Evolutionary conservation across 2,329 filamentous ascomycete species (phyloP).

Genomic region (Cordyceps tenuipes): DNA sequence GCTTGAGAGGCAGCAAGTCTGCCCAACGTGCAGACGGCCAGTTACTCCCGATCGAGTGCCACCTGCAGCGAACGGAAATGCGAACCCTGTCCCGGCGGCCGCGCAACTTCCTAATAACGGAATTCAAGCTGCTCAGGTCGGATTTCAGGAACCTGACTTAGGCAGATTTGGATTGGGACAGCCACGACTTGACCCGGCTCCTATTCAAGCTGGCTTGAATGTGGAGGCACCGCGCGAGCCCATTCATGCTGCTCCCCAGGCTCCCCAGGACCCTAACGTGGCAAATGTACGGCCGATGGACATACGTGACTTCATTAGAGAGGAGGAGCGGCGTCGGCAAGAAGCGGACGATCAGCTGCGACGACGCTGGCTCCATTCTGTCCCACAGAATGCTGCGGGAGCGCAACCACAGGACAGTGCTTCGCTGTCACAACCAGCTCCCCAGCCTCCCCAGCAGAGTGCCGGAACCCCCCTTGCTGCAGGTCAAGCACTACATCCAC

Average conservation of each 20-base stretch:
- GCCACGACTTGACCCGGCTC: neutral
- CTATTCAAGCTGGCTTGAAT: neutral
- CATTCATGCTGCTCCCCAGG: neutral
- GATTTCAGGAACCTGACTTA: neutral
- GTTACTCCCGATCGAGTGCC: conserved; percentile 40
- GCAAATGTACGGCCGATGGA: conserved; percentile 5
- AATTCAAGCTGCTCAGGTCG: neutral
- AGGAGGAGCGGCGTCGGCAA: conserved; percentile 5
- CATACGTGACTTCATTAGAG: neutral
- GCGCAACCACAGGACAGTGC: neutral
- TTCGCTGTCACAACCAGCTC: neutral
- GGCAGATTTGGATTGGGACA: conserved; percentile 3
- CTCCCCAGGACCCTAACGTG: neutral
- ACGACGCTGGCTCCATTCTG: neutral
- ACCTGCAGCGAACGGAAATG: conserved; percentile 17
- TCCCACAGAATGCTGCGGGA: neutral
- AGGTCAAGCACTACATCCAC: neutral
- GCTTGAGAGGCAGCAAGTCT: conserved; percentile 95
- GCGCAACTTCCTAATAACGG: conserved; percentile 15
- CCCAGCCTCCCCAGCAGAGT: neutral
- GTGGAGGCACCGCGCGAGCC: neutral
- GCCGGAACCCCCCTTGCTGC: neutral
- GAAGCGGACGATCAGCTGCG: conserved; percentile 6
- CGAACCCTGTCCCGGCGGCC: conserved; percentile 17
- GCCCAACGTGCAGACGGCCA: conserved; percentile 83